These are phyloP conservation scores for Vigna hirtella DNA, from an alignment of 306 rosid species.

Conservation along the genomic window DNA sequence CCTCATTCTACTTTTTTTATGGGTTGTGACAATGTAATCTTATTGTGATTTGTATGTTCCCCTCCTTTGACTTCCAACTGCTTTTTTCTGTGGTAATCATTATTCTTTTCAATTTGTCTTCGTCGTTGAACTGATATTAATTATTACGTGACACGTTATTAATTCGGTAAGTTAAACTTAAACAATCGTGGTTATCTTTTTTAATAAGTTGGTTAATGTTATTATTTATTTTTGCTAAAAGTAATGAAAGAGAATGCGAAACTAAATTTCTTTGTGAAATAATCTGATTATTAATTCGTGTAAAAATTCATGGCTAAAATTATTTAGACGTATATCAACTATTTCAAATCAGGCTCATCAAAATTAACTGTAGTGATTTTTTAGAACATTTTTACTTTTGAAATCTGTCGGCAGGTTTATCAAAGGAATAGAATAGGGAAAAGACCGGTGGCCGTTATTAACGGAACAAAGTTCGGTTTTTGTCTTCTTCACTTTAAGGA, in stretches of 20 bases:
- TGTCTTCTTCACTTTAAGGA: no score
- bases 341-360: not conserved
- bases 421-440: no score
- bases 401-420: not conserved
- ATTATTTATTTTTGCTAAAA: not conserved
- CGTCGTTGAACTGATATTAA: not conserved
- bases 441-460: no score
- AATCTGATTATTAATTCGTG: not conserved
- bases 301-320: no score
- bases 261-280: not conserved
- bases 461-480: no score
- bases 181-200: not conserved
- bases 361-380: not conserved
- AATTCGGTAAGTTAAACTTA: not conserved
- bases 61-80: not conserved
- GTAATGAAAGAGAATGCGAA: no score
- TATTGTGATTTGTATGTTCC: constrained; percentile 43
- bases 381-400: not conserved
- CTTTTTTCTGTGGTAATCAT: not conserved
- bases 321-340: not conserved
- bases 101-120: not conserved
- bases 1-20: constrained; percentile 32
- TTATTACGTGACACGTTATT: not conserved
- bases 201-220: not conserved
- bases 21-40: constrained; percentile 39